Conservation (phyloP, 1,284 basidiomycete species). For the Ceratobasidium sp. region DNA sequence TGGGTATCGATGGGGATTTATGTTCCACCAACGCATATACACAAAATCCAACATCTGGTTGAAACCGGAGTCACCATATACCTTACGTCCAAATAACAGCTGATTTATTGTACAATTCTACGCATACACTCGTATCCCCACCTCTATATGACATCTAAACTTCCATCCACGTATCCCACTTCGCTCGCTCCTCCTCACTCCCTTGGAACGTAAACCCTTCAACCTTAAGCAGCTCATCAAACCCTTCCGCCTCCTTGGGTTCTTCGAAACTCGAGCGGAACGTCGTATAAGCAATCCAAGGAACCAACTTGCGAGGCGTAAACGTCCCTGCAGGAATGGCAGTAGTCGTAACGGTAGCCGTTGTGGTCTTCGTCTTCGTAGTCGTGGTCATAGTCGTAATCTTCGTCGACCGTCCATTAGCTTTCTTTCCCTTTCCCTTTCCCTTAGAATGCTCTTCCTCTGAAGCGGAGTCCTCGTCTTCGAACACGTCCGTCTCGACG, state of each 20-base stretch:
- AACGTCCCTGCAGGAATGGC: constrained; percentile 50
- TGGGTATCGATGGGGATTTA: too few species aligned
- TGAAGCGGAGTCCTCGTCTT: constrained; percentile 18
- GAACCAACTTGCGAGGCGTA: constrained; percentile 71
- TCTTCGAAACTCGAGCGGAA: constrained; percentile 76
- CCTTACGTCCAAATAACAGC: too few species aligned
- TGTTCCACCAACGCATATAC: too few species aligned
- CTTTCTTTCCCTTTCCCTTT: constrained; percentile 25
- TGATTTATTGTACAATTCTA: too few species aligned
- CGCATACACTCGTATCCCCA: too few species aligned
- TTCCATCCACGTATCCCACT: constrained; percentile 81
- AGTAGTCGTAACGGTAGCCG: background rate
- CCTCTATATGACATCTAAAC: constrained; percentile 31
- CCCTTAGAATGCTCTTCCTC: constrained; percentile 19
- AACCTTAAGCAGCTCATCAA: constrained; percentile 78
- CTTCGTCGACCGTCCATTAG: constrained; percentile 3
- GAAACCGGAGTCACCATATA: too few species aligned
- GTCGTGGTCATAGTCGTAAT: background rate
- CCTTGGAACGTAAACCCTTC: constrained; percentile 83
- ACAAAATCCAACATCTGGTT: too few species aligned
- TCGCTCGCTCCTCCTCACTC: constrained; percentile 71
- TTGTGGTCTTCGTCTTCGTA: constrained; percentile 39
- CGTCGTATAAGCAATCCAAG: constrained; percentile 71
- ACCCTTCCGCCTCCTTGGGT: constrained; percentile 77
- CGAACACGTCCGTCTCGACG: constrained; percentile 2